Evolutionary conservation across 768 basidiomycete species (phyloP), one percentile per base, ranked within the genome.

Genomic region (Auriculariales sp.): DNA sequence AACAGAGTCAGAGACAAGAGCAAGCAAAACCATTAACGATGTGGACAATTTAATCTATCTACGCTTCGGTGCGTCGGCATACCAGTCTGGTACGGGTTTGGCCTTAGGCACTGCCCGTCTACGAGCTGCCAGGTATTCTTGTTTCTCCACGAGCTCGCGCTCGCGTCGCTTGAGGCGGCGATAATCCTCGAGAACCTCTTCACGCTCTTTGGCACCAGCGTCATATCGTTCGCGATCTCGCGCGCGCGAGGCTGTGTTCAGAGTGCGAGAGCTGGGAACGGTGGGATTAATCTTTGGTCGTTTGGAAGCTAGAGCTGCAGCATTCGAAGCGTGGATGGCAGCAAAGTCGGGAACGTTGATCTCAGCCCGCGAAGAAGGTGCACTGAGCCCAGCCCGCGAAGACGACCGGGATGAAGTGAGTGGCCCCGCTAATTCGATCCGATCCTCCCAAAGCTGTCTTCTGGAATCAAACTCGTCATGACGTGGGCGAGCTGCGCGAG

Each of bases 81-180:
- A 87, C 84, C 84, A 87, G 54, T 78, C 79, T 10, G 84, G 84
- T 24, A 87, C 71, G 56, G 75, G 75, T 59, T 85, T 71, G 42
- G 84, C 84, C 62, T 69, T 76, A 22, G 81, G 79, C 42, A 87
- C 65, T 15, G 80, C 72, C 55, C 68, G 71, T 67, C 70, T 74
- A 60, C 84, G 66, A 58, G 82, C 53, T 65, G 79, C 81, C 59
- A 61, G 70, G 52, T 83, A 60, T 64, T 77, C 78, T 61, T 61
- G 63, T 62, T 76, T 79, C 63, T 83, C 81, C 56, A 74, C 68
- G 58, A 69, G 68, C 58, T 71, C 75, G 57, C 67, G 62, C 57
- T 66, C 67, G 58, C 62, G 63, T 53, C 72, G 65, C 55, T 61
- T 62, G 57, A 71, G 70, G 58, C 79, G 79, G 56, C 63, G 64